A percentile compares a stretch with the other conserved stretches of the same genome.
Evolutionary conservation across 371 early-diverging fungal species (phyloP).

Genomic region (Apophysomyces ossiformis): DNA sequence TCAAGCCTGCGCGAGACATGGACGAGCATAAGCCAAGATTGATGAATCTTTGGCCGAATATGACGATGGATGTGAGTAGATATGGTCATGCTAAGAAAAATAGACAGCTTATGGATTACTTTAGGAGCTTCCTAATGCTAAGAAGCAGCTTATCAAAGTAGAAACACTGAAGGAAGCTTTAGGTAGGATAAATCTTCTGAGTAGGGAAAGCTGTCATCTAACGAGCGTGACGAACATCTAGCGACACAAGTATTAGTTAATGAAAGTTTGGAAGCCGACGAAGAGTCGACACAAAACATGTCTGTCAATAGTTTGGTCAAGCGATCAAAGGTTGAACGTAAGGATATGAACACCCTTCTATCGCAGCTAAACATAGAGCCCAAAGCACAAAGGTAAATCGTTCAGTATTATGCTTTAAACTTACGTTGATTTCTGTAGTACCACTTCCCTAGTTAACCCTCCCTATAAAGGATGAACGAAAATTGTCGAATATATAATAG

Average conservation of each 20-base stretch:
- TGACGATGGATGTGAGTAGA: background rate
- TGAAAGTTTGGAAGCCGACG: background rate
- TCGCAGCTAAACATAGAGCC: constrained; percentile 16
- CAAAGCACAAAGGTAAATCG: constrained; percentile 14
- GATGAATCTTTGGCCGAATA: constrained; percentile 10
- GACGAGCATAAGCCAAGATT: constrained; percentile 24
- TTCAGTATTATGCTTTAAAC: background rate
- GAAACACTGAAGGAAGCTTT: constrained; percentile 23
- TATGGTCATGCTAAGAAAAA: background rate
- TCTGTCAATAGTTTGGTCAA: constrained; percentile 9
- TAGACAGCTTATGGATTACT: background rate
- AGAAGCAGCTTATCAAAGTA: constrained; percentile 14
- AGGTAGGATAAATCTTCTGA: constrained; percentile 4
- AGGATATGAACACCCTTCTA: constrained; percentile 20
- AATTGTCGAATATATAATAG: constrained; percentile 5
- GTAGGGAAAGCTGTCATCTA: too few species aligned
- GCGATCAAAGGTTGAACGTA: constrained; percentile 14
- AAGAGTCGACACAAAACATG: constrained; percentile 9
- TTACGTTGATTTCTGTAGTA: constrained; percentile 3
- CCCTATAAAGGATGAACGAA: constrained; percentile 18
- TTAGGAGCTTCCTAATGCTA: background rate
- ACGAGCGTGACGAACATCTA: background rate
- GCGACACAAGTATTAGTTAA: constrained; percentile 1
- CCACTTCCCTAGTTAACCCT: constrained; percentile 26
- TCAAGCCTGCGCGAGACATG: constrained; percentile 5